phyloP scores from a whole-genome alignment of 1,284 basidiomycete genomes.

The Sporisorium scitamineum region DNA sequence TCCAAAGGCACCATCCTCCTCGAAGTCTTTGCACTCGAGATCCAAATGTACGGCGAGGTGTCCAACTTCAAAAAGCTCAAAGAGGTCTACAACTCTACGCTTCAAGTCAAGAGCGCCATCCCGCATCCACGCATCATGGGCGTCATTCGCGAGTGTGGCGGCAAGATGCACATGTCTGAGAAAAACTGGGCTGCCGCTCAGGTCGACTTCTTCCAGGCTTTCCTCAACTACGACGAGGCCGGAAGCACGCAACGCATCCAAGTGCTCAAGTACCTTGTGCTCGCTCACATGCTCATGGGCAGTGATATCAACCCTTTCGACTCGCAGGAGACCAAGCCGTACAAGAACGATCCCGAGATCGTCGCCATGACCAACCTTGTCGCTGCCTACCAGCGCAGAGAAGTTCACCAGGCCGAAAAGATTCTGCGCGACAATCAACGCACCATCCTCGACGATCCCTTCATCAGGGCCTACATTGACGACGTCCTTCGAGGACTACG shows the following conservation, averaged over 20 bases:
- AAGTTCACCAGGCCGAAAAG: slow-evolving; percentile 95
- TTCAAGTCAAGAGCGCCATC: slow-evolving; percentile 92
- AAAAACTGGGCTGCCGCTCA: slow-evolving; percentile 96
- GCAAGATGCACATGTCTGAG: slow-evolving; percentile 99
- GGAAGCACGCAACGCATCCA: slow-evolving; percentile 96
- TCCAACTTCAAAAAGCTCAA: slow-evolving; percentile 96
- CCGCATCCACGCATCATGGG: slow-evolving; percentile 99
- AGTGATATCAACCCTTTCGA: slow-evolving; percentile 99
- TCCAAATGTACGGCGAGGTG: slow-evolving; percentile 98
- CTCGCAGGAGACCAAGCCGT: slow-evolving; percentile 99
- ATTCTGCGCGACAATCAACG: slow-evolving; percentile 90
- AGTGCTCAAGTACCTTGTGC: slow-evolving; percentile 96
- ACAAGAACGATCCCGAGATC: slow-evolving; percentile 96
- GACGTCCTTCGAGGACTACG: slow-evolving; percentile 91
- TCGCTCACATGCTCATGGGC: slow-evolving; percentile 98
- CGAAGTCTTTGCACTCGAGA: slow-evolving; percentile 98
- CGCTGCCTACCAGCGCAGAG: slow-evolving; percentile 92
- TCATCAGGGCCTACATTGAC: slow-evolving; percentile 92
- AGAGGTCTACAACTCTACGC: slow-evolving; percentile 95
- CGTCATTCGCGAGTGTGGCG: slow-evolving; percentile 98
- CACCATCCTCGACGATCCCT: slow-evolving; percentile 93
- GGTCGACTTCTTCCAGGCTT: slow-evolving; percentile 98
- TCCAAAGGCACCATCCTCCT: slow-evolving; percentile 90
- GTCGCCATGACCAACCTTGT: slow-evolving; percentile 98
- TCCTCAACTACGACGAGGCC: slow-evolving; percentile 98